Evolutionary conservation across 176 grass and related monocot species (phyloP).

Genomic region (Bromus sterilis): DNA sequence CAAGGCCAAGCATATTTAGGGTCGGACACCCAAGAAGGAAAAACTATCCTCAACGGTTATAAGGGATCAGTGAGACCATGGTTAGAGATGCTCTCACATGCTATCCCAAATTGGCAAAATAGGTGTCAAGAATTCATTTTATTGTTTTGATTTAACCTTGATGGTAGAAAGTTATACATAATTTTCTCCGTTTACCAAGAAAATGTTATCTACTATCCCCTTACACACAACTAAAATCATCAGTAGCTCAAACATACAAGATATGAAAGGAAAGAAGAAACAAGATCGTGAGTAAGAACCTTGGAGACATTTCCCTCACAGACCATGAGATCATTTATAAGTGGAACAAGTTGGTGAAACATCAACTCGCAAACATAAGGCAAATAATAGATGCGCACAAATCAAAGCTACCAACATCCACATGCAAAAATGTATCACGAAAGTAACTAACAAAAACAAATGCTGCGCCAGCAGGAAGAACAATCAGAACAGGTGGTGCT

Average conservation of each 20-base stretch:
- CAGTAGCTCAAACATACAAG: background rate
- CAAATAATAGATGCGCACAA: background rate
- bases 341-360: background rate
- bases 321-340: background rate
- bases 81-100: too few species aligned
- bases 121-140: too few species aligned
- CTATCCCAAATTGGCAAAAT: too few species aligned
- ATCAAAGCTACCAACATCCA: background rate
- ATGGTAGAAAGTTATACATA: too few species aligned
- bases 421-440: background rate
- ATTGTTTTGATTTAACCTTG: too few species aligned
- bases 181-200: too few species aligned
- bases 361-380: background rate
- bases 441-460: conserved; percentile 2
- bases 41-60: too few species aligned
- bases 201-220: background rate
- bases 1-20: too few species aligned
- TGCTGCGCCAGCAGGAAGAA: background rate
- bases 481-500: background rate
- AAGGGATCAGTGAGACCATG: too few species aligned
- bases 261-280: background rate
- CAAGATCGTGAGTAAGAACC: background rate
- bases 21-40: too few species aligned
- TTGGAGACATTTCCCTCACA: background rate
- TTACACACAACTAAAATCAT: background rate